A percentile compares a stretch with the other conserved stretches of the same genome.
Conservation (phyloP, 768 basidiomycete genomes). For the Kwoniella sp. region DNA sequence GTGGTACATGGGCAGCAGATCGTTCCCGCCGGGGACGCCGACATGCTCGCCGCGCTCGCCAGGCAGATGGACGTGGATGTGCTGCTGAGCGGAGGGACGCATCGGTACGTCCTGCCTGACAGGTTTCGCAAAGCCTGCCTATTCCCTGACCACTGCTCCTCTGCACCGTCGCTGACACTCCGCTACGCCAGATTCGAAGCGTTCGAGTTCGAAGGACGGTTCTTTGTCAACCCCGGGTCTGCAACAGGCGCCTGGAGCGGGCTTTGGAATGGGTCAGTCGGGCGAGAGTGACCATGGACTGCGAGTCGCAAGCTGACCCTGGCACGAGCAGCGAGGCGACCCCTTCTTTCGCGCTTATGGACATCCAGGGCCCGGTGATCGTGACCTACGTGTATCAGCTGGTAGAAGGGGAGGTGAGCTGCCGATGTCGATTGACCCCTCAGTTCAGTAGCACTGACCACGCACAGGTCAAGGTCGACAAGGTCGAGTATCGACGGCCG, state of each 20-base stretch:
- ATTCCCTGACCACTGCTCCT: neutral
- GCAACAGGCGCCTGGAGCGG: constrained; percentile 94
- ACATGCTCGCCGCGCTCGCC: constrained; percentile 80
- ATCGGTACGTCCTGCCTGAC: constrained; percentile 83
- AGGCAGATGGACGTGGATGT: constrained; percentile 98
- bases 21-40: constrained; percentile 84
- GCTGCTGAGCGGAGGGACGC: constrained; percentile 86
- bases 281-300: neutral
- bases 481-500: constrained; percentile 50
- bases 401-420: constrained; percentile 77
- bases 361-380: constrained; percentile 92
- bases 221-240: constrained; percentile 93
- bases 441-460: neutral
- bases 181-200: constrained; percentile 71
- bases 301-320: neutral
- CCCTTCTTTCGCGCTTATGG: constrained; percentile 95
- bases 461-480: constrained; percentile 51
- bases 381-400: constrained; percentile 97
- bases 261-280: constrained; percentile 61
- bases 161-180: neutral
- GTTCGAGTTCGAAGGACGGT: constrained; percentile 80
- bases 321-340: constrained; percentile 63
- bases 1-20: constrained; percentile 91
- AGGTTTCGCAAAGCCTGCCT: neutral
- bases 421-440: no score